Base-by-base conservation (phyloP, 75 land plant genomes). In the Cupressus sempervirens region DNA sequence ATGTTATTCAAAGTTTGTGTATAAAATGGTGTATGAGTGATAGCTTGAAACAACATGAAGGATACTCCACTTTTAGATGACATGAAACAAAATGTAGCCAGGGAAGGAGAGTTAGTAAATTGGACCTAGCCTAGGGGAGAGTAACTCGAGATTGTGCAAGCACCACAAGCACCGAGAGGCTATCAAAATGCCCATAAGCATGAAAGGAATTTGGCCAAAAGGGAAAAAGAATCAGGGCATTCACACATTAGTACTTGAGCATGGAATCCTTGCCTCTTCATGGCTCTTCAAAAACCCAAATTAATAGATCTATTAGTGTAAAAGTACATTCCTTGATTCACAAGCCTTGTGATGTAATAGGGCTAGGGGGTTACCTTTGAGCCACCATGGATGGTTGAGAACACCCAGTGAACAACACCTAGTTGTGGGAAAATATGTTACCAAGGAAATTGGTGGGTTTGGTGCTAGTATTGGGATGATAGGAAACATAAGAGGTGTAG, bases 101-200 rank as follows among this genome's bases (percentile, higher is more conserved):
- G n/a, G n/a, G n/a, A n/a, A n/a, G n/a, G n/a, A n/a, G n/a, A n/a
- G n/a, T n/a, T n/a, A n/a, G n/a, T n/a, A n/a, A n/a, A n/a, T n/a
- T n/a, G n/a, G n/a, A n/a, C n/a, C n/a, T n/a, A n/a, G n/a, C n/a
- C n/a, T n/a, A n/a, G n/a, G n/a, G n/a, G n/a, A n/a, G n/a, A n/a
- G n/a, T n/a, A n/a, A n/a, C n/a, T n/a, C n/a, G n/a, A n/a, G n/a
- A n/a, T n/a, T n/a, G n/a, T n/a, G n/a, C n/a, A n/a, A n/a, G n/a
- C n/a, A n/a, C n/a, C n/a, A n/a, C 92, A 91, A 74, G 92, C 92
- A 3, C 79, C 89, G 36, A 91, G 92, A 9, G 92, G 92, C 67
- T 91, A 91, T 74, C 92, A 91, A 86, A 91, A 91, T 67, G 92
- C 92, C 9, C 92, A 91, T 88, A 91, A 91, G 85, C 82, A 89